Evolutionary conservation across 2,329 filamentous ascomycete genomes (phyloP), one percentile per base, ranked within the genome.

Genomic region (Pestalotiopsis sp.): DNA sequence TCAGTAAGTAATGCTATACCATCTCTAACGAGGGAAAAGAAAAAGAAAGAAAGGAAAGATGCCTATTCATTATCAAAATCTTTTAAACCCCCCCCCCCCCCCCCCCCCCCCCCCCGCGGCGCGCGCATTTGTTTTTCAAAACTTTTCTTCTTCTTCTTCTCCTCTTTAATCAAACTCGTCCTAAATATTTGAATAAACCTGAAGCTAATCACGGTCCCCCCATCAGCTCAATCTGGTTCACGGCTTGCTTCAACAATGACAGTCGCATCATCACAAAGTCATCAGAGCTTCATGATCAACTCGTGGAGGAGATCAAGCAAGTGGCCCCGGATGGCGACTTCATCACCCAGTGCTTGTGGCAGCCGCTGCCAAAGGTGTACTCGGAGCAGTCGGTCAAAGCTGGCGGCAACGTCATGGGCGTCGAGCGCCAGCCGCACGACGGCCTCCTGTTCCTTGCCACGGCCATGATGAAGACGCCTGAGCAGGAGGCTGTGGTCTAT

Each of bases 361-460:
- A 76, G 66, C 72, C 74, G 1, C 61, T 75, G 14, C 73, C 74
- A 9, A 59, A 13, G 13, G 17, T 71, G 12, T 70, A 72, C 41
- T 65, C 39, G 5, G 41, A 69, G 27, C 39, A 65, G 39, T 71
- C 70, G 17, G 64, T 65, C 17, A 66, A 66, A 2, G 67, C 68
- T 6, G 74, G 75, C 31, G 73, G 74, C n/a, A 76, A 77, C 62
- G 58, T 73, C 23, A 61, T 76, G 64, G 74, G 74, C 27, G 63
- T 76, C 9, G 71, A 72, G 14, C 67, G 62, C 31, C 71, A 71
- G 11, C 31, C 31, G 2, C 39, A 71, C 57, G 69, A 75, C 65
- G 71, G 70, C 39, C 31, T 76, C 17, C 36, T 74, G 13, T 72
- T 69, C 12, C 67, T 73, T 9, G 71, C 70, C 17, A 69, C 65